Percentiles rank a stretch among this genome's conserved stretches.
Conservation (phyloP, 148 eudicot species). For the Camellia japonica region DNA sequence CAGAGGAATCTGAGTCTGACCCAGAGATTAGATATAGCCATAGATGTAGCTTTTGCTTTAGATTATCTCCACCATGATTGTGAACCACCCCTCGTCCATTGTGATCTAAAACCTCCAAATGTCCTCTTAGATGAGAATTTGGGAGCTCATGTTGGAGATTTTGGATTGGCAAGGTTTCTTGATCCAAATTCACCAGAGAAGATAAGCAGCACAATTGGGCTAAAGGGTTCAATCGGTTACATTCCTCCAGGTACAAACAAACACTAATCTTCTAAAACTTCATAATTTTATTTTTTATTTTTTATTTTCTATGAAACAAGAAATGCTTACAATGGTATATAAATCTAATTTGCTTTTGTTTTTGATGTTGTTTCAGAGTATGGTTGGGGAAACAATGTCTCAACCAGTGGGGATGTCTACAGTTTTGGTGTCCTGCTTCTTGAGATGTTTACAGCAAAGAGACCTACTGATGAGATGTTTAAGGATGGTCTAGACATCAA, state of each 20-base stretch:
- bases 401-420: conserved; percentile 18
- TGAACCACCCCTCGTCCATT: conserved; percentile 19
- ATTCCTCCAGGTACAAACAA: conserved; percentile 10
- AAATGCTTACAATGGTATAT: background rate
- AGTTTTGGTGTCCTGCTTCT: conserved; percentile 15
- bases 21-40: conserved; percentile 14
- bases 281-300: background rate
- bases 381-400: conserved; percentile 14
- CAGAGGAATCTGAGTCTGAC: background rate
- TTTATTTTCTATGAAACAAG: background rate
- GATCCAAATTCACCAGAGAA: conserved; percentile 1
- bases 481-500: conserved; percentile 13
- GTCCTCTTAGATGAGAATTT: conserved; percentile 14
- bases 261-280: background rate
- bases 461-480: conserved; percentile 16
- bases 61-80: conserved; percentile 22
- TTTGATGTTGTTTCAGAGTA: conserved; percentile 5
- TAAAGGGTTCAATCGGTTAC: conserved; percentile 16
- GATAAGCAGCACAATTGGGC: conserved; percentile 2
- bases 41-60: conserved; percentile 15
- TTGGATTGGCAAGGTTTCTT: conserved; percentile 18
- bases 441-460: conserved; percentile 14
- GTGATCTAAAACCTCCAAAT: conserved; percentile 15
- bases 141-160: conserved; percentile 20
- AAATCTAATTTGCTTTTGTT: background rate